Evolutionary conservation across 2,329 filamentous ascomycete species (phyloP), one percentile per base, ranked within the genome.

Genomic region (Alternaria conjuncta): DNA sequence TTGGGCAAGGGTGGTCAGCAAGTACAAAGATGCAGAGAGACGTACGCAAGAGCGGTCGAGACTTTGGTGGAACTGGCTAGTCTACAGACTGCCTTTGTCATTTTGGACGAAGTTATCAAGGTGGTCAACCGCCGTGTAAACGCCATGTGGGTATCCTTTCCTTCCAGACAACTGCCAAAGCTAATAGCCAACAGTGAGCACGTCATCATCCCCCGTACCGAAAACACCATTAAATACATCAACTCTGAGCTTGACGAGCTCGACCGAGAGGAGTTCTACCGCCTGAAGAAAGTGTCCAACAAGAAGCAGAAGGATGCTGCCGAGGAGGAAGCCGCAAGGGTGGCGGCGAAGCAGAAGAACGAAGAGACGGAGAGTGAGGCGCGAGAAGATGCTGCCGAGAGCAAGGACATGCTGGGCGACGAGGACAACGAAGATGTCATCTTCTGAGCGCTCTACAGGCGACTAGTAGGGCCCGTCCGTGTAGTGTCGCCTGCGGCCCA

Each of bases 201-300:
- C 80, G 93, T 99, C 73, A 98, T 99, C 72, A 99, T 99, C 75
- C 96, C 96, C 12, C 88, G 96, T 70, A 99, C 96, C 13, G 96
- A 99, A 80, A 99, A 98, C 77, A 99, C 96, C n/a, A 99, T 99
- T 85, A 97, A 97, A 83, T 99, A 98, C 78, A 98, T 98, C 86
- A 98, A 98, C 83, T 97, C 95, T 1, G 96, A 99, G 80, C 88
- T 99, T 15, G 96, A 99, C 78, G 96, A 99, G 83, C 86, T 99
- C 55, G 96, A 98, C 82, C 89, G 96, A 85, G 96, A 98, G 80
- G 96, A 99, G 79, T 99, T 99, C 81, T 99, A 97, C 83, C 87
- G 96, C 70, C 83, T 99, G 78, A 99, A 99, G 84, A 99, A 99
- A 86, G 86, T 96, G 78, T 91, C 91, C 76, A 89, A 88, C 26